Base-by-base conservation (phyloP, 768 basidiomycete genomes). In the Asterophora parasitica region DNA sequence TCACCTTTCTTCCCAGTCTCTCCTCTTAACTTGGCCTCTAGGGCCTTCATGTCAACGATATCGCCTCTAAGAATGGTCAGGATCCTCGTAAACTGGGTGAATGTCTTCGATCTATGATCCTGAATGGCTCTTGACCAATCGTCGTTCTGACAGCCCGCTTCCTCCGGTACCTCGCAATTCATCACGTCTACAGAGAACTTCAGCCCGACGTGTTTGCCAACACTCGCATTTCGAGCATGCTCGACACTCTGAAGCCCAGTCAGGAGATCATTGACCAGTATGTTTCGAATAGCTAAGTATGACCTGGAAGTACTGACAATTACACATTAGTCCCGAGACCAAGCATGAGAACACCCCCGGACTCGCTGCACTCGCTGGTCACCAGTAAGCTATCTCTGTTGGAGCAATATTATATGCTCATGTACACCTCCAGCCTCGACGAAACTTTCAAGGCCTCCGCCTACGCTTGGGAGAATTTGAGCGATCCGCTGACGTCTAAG, bases 51-150 rank as follows among this genome's bases (percentile, higher is more conserved):
- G 61, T 66, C 11, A 42, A 57, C 4, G 61, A 65, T 12, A 69
- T 70, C 40, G 66, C 59, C 4, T 52, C 53, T 30, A 54, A 59
- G 30, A 60, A 49, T 19, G 50, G 49, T 1, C 50, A 64, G 28
- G 57, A 68, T 36, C 49, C 61, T 15, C 38, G 43, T 4, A 69
- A 66, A 44, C 55, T 72, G n/a, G 61, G 69, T 71, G 51, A 28
- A 53, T 44, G 12, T 35, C 3, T 32, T 10, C 12, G 31, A 5
- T 20, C 36, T 31, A 13, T 28, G 10, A 35, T 34, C 31, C 30
- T 36, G 36, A 42, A 42, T 16, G 17, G 23, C 23, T 23, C 23
- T 23, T 23, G 6, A 23, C 23, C 6, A 6, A 23, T 23, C 23
- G 23, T 23, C 3, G 3, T 6, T 23, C 23, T 23, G 23, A 23